Evolutionary conservation across 331 rosid genomes (phyloP), one percentile per base, ranked within the genome.

Genomic region (Phaseolus coccineus): DNA sequence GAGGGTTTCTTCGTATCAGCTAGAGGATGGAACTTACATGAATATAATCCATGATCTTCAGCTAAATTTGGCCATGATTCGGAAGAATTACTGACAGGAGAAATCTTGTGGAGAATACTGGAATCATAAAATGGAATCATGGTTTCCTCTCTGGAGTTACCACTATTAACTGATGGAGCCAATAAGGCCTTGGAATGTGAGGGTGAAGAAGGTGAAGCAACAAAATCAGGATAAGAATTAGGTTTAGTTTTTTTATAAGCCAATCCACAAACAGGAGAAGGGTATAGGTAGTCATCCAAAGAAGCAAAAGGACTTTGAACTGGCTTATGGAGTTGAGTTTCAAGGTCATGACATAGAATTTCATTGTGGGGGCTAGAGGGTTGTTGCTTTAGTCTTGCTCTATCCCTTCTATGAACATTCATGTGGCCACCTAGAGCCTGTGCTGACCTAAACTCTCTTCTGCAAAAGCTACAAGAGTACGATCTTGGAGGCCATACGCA

Each of bases 401-500:
- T 93, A 74, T 95, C 98, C 22, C 96, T 91, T 74, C 97, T 87
- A 77, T 95, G 98, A 56, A 95, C 97, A 80, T 95, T 95, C 98
- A 95, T 95, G 69, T 95, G 98, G 64, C 98, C 97, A 0, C 98
- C 97, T 0, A 95, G 83, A 22, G 98, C 98, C 76, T 95, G 98
- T 52, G 98, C 98, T 6, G 97, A 95, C 67, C 96, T 84, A 73
- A 95, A 95, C 81, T 95, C 97, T 79, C 97, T 89, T 79, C 93
- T 73, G 77, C 98, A 95, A 35, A 95, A 95, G 73, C 96, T 92
- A 80, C 98, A 95, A 71, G 97, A 86, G 63, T 95, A 95, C 52
- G 96, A 95, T 76, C 97, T 90, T 12, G 97, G 98, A 0, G 98
- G 98, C 98, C 98, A 95, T 73, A 89, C 71, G 73, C 98, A 92